Conservation (phyloP, 306 rosid genomes). For the Sphenostylis stenocarpa region DNA sequence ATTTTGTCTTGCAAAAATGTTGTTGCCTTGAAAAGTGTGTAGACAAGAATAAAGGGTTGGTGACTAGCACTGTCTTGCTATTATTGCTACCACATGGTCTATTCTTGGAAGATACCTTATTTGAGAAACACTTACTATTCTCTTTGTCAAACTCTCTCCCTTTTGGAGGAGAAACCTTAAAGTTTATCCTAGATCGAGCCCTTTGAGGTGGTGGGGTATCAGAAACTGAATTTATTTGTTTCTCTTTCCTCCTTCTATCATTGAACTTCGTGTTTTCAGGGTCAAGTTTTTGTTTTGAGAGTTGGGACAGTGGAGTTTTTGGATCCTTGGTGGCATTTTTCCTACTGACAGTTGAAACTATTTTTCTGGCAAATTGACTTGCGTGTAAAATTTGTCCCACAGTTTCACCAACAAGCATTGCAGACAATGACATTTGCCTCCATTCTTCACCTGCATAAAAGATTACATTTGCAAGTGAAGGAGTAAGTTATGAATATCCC, state of each 20-base stretch:
- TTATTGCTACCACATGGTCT: slow-evolving; percentile 68
- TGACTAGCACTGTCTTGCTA: slow-evolving; percentile 64
- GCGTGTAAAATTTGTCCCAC: slow-evolving; percentile 82
- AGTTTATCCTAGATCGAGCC: slow-evolving; percentile 79
- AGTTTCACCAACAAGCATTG: slow-evolving; percentile 92
- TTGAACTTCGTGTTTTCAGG: slow-evolving; percentile 68
- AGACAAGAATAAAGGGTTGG: slow-evolving; percentile 81
- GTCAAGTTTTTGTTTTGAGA: slow-evolving; percentile 42
- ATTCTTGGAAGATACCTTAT: slow-evolving; percentile 74
- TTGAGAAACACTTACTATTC: slow-evolving; percentile 51
- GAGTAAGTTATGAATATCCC: background rate
- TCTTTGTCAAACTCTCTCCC: slow-evolving; percentile 59
- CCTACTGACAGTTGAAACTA: slow-evolving; percentile 53
- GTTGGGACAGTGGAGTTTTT: slow-evolving; percentile 65
- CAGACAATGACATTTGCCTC: slow-evolving; percentile 83
- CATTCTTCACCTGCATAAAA: slow-evolving; percentile 63
- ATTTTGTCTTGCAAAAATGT: slow-evolving; percentile 68
- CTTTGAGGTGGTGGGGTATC: slow-evolving; percentile 58
- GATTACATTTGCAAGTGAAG: background rate
- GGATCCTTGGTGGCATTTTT: slow-evolving; percentile 58
- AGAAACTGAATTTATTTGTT: slow-evolving; percentile 50
- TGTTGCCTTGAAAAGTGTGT: slow-evolving; percentile 43
- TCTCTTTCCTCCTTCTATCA: slow-evolving; percentile 78
- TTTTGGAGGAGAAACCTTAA: slow-evolving; percentile 84
- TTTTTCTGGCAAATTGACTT: slow-evolving; percentile 77